These are phyloP conservation scores for Ochetophila trinervis DNA, from an alignment of 306 rosid species.

Conservation along the genomic window DNA sequence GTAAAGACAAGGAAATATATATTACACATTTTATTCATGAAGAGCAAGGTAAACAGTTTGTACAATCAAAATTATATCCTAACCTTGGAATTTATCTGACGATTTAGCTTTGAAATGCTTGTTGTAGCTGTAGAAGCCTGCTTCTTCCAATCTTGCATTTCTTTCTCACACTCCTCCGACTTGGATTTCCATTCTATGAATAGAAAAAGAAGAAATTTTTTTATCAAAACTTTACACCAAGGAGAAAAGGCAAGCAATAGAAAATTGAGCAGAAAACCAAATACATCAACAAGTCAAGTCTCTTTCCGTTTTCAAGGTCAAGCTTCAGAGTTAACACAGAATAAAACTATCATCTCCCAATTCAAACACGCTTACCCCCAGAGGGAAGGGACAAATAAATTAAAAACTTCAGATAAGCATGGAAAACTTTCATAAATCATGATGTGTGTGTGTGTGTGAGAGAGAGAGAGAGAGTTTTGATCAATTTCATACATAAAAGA, in stretches of 20 bases:
- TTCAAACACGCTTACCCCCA: too few relatives aligned
- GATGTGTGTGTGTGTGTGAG: too few relatives aligned
- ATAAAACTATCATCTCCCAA: too few relatives aligned
- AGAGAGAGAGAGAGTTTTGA: too few relatives aligned
- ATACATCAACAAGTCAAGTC: too few relatives aligned
- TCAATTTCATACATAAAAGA: too few relatives aligned
- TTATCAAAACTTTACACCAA: conserved; percentile 2
- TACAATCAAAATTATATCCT: conserved; percentile 14
- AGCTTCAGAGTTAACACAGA: too few relatives aligned
- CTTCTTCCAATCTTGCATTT: conserved; percentile 96
- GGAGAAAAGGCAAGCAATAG: background rate
- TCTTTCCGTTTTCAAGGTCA: too few relatives aligned
- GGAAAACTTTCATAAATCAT: too few relatives aligned
- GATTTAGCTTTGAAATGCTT: conserved; percentile 74
- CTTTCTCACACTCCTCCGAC: conserved; percentile 89
- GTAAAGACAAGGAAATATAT: conserved; percentile 26
- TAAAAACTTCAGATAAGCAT: too few relatives aligned
- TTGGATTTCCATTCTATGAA: conserved; percentile 82
- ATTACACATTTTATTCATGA: conserved; percentile 26
- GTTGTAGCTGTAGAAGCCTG: conserved; percentile 82
- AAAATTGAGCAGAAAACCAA: background rate
- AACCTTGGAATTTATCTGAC: conserved; percentile 89
- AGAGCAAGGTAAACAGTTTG: conserved; percentile 8
- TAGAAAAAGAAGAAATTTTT: conserved; percentile 4
- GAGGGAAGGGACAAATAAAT: too few relatives aligned